A percentile compares a stretch with the other conserved stretches of the same genome.
Conservation (phyloP, 202 grass and related monocot species). For the Cymbopogon flexuosus region DNA sequence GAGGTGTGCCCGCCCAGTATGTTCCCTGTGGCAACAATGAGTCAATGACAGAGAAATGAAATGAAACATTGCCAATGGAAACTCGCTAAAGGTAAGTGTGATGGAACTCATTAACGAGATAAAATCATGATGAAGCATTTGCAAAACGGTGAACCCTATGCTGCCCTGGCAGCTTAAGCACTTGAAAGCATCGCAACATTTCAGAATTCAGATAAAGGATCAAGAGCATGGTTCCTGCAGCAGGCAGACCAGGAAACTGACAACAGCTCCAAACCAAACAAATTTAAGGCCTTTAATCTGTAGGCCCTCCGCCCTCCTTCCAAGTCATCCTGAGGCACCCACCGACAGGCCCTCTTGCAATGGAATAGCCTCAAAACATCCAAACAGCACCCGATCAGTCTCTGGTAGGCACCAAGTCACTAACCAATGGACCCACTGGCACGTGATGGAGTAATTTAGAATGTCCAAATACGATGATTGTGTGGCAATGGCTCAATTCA, state of each 20-base stretch:
- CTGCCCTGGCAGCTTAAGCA: background rate
- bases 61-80: background rate
- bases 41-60: background rate
- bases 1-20: conserved; percentile 32
- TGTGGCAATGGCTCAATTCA: background rate
- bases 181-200: background rate
- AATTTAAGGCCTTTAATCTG: conserved; percentile 20
- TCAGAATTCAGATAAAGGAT: background rate
- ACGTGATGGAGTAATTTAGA: background rate
- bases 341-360: background rate
- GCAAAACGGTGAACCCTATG: background rate
- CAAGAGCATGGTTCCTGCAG: background rate
- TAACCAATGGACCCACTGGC: conserved; percentile 12
- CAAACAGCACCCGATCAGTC: background rate
- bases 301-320: background rate
- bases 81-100: background rate
- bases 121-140: background rate
- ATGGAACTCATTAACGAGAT: background rate
- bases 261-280: conserved; percentile 16
- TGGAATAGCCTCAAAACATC: conserved; percentile 16
- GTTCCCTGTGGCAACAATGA: conserved; percentile 38
- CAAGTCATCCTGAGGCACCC: background rate
- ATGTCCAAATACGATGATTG: background rate
- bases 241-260: conserved; percentile 12
- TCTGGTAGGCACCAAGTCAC: background rate